A percentile compares a stretch with the other conserved stretches of the same genome.
Conservation (phyloP, 2,329 filamentous ascomycete species). For the Aspergillus glaucus region DNA sequence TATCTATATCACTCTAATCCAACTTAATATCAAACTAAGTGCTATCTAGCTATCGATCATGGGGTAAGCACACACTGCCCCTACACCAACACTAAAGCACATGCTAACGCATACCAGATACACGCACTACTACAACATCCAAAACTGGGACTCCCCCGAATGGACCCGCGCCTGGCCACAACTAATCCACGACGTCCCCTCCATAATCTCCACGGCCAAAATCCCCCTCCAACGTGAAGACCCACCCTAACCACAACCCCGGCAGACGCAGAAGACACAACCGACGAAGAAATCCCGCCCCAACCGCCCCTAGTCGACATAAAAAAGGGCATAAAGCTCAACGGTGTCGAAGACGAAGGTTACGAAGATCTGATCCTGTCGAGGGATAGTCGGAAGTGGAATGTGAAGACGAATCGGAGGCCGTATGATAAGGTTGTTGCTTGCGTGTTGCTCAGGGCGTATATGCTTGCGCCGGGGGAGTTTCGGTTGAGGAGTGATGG, state of each 20-base stretch:
- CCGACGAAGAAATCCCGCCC: not conserved
- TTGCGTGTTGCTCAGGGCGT: slow-evolving; percentile 12
- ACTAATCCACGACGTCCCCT: slow-evolving; percentile 8
- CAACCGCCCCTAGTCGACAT: slow-evolving; percentile 1
- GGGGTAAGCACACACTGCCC: not conserved
- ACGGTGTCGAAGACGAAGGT: slow-evolving; percentile 2
- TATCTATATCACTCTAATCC: no score
- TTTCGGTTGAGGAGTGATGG: not conserved
- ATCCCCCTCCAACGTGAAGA: not conserved
- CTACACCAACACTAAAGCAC: not conserved
- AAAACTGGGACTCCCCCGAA: slow-evolving; percentile 5
- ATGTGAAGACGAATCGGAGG: slow-evolving; percentile 10
- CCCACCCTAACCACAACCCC: not conserved
- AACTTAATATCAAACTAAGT: no score
- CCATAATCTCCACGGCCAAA: slow-evolving; percentile 5
- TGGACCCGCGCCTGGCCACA: slow-evolving; percentile 11
- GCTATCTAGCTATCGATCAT: no score
- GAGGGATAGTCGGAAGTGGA: not conserved
- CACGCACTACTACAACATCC: slow-evolving; percentile 13
- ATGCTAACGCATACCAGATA: slow-evolving; percentile 5
- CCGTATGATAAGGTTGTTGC: slow-evolving; percentile 15
- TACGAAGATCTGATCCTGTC: slow-evolving; percentile 8
- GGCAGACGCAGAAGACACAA: not conserved
- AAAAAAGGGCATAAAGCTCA: slow-evolving; percentile 8
- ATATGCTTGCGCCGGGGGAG: slow-evolving; percentile 9